Conservation (phyloP, 228 moss, liverwort and hornwort genomes). For the Sphagnum magellanicum region DNA sequence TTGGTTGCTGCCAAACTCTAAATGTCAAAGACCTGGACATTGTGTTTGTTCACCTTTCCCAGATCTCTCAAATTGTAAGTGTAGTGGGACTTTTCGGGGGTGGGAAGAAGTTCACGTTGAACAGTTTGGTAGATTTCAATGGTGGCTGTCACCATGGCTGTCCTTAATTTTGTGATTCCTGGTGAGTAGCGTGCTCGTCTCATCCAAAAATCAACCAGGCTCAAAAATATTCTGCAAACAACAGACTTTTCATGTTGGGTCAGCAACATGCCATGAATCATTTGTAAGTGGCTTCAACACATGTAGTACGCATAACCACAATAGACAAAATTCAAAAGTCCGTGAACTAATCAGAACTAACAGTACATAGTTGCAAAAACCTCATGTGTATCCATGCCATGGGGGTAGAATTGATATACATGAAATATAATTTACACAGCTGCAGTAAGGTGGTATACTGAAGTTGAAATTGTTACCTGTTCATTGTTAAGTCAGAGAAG, state of each 20-base stretch:
- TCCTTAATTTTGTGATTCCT: constrained; percentile 47
- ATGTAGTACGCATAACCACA: background rate
- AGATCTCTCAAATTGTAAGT: constrained; percentile 75
- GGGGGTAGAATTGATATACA: too few species aligned
- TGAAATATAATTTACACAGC: too few species aligned
- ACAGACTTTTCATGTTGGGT: background rate
- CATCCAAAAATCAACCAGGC: constrained; percentile 91
- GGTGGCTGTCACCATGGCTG: constrained; percentile 65
- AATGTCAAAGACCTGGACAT: too few species aligned
- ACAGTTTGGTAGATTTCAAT: constrained; percentile 80
- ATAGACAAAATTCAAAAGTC: too few species aligned
- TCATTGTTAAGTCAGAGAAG: constrained; percentile 77
- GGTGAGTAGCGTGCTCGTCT: constrained; percentile 64
- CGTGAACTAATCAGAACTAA: too few species aligned
- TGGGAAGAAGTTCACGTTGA: constrained; percentile 73
- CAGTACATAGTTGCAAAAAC: too few species aligned
- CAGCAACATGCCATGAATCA: background rate
- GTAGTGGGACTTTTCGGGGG: constrained; percentile 92
- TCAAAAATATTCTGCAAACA: constrained; percentile 59
- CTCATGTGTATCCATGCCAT: too few species aligned
- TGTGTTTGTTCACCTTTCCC: constrained; percentile 43
- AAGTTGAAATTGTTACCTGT: constrained; percentile 32
- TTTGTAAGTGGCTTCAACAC: background rate
- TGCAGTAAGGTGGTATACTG: too few species aligned
- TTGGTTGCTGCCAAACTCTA: too few species aligned